A percentile compares a stretch with the other conserved stretches of the same genome.
Evolutionary conservation across 2,329 filamentous ascomycete species (phyloP).

Genomic region (Sporothrix brunneoviolacea): DNA sequence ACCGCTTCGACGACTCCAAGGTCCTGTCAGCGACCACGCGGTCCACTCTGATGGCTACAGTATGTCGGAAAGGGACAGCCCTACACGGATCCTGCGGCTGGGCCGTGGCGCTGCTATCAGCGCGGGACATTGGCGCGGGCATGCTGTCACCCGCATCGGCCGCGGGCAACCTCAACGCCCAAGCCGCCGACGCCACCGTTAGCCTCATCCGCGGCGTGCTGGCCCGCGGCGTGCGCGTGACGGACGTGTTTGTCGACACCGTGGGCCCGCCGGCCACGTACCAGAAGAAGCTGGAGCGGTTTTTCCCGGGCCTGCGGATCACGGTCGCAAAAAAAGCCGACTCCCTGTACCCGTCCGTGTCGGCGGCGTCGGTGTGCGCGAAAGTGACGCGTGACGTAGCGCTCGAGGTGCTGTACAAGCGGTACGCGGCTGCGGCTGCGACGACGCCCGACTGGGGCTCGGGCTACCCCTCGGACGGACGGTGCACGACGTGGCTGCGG

Average conservation of each 20-base stretch:
- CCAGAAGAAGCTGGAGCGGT: slow-evolving; percentile 72
- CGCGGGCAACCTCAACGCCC: slow-evolving; percentile 86
- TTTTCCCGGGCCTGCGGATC: slow-evolving; percentile 72
- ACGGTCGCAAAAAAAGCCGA: slow-evolving; percentile 89
- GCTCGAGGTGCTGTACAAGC: slow-evolving; percentile 67
- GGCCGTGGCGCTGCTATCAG: slow-evolving; percentile 75
- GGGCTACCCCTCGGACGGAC: slow-evolving; percentile 83
- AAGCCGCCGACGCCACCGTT: slow-evolving; percentile 89
- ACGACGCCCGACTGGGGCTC: slow-evolving; percentile 63
- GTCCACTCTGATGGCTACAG: slow-evolving; percentile 58
- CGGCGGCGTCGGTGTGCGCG: slow-evolving; percentile 86
- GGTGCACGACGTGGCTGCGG: slow-evolving; percentile 75
- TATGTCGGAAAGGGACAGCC: slow-evolving; percentile 56
- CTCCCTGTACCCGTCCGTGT: slow-evolving; percentile 84
- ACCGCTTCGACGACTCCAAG: slow-evolving; percentile 95
- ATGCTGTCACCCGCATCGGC: slow-evolving; percentile 61
- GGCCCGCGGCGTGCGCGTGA: slow-evolving; percentile 70
- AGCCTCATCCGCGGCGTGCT: slow-evolving; percentile 73
- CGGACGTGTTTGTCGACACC: slow-evolving; percentile 91
- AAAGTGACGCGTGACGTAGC: slow-evolving; percentile 93
- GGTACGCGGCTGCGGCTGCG: not conserved
- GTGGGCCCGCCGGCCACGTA: slow-evolving; percentile 78
- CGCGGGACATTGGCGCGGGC: slow-evolving; percentile 70
- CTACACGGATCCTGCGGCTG: slow-evolving; percentile 62
- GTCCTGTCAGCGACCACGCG: slow-evolving; percentile 77